Evolutionary conservation across 495 filamentous ascomycete genomes (phyloP), one percentile per base, ranked within the genome.

Genomic region (Parathielavia appendiculata): DNA sequence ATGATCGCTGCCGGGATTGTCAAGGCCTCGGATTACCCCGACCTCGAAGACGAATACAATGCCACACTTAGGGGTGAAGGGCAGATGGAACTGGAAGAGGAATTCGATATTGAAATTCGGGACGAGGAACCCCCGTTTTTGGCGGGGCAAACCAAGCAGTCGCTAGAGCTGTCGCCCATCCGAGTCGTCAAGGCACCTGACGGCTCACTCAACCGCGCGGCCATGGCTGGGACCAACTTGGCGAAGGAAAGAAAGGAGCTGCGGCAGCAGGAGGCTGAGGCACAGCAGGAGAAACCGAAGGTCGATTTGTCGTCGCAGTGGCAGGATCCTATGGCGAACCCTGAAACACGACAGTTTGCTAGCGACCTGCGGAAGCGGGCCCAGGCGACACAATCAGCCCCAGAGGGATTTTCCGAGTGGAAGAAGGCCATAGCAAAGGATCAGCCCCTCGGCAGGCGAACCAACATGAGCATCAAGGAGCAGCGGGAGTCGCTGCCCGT

Each of bases 71-170:
- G 85, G 47, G 93, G 91, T 3, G 88, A 93, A 63, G 90, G 88
- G 13, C 83, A 87, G 19, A 91, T 97, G 71, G 92, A 97, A 69
- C 83, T 97, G 59, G 93, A 98, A 74, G 91, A 97, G 73, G 93
- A 98, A 69, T 81, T 97, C 10, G 93, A 98, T 71, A 98, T 98
- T 61, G 93, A 98, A 71, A 88, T 98, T 46, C 81, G 84, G 65
- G 95, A 97, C 59, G 95, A 97, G 65, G 93, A 98, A 64, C 93
- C 93, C 14, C 95, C 95, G 0, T 98, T 98, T 79, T 72, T 98
- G 44, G 89, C 90, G 10, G 93, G 93, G 1, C 95, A 97, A 73
- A 98, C 93, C 2, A 96, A 96, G 66, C 92, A 95, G 70, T 92
- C 89, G 19, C 79, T 97, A 11, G 95, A 97, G 67, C 73, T 98